Conservation (phyloP, 768 basidiomycete species). For the Lentinula edodes region DNA sequence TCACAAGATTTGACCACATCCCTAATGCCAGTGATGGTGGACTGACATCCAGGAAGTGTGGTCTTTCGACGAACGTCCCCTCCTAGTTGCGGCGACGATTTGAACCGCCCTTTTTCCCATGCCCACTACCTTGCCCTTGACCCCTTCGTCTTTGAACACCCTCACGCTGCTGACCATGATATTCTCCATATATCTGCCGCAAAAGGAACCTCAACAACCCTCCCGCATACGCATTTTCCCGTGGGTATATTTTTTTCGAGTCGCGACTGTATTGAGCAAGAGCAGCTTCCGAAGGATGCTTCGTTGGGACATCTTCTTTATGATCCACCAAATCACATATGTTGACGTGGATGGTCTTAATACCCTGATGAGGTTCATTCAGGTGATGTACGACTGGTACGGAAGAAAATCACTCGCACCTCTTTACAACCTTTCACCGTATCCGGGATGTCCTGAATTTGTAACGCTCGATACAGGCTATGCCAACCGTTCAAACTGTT, state of each 20-base stretch:
- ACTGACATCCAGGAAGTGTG: too few species aligned
- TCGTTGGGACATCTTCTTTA: neutral
- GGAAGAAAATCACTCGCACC: neutral
- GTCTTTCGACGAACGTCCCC: too few species aligned
- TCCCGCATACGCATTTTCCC: conserved; percentile 21
- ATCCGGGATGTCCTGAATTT: neutral
- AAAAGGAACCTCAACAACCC: conserved; percentile 25
- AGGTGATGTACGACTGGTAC: neutral
- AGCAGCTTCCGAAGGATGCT: conserved; percentile 19
- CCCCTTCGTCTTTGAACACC: neutral
- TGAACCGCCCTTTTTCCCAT: neutral
- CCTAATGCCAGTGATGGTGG: too few species aligned
- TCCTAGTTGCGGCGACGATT: neutral
- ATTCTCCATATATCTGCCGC: conserved; percentile 18
- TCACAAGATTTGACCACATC: too few species aligned
- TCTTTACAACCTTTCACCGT: neutral
- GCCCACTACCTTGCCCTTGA: too few species aligned
- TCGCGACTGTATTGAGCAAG: conserved; percentile 26
- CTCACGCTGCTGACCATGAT: neutral
- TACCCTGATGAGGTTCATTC: conserved; percentile 14
- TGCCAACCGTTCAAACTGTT: neutral
- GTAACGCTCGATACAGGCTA: neutral
- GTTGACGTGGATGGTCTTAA: conserved; percentile 28
- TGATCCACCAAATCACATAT: conserved; percentile 31
- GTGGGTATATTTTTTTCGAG: conserved; percentile 25